A percentile compares a stretch with the other conserved stretches of the same genome.
Evolutionary conservation across 164 flowering plant genomes (phyloP).

Genomic region (Liquidambar formosana): DNA sequence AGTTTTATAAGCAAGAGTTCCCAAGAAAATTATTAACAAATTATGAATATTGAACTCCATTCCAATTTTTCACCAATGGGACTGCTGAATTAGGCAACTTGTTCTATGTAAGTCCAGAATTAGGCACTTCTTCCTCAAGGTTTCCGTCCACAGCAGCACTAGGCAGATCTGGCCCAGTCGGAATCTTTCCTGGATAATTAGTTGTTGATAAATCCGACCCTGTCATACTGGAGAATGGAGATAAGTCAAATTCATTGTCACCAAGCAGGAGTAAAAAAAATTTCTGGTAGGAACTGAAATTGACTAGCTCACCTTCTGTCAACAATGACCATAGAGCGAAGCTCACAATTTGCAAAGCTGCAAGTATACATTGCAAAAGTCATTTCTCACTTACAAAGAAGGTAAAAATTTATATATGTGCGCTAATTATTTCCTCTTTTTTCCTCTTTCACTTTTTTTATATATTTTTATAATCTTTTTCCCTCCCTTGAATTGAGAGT

Average conservation of each 20-base stretch:
- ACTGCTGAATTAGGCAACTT: neutral
- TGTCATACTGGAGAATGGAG: slow-evolving; percentile 35
- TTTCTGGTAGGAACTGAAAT: neutral
- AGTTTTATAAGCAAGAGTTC: no score
- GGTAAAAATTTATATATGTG: neutral
- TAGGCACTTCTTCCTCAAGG: slow-evolving; percentile 17
- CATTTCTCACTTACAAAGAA: neutral
- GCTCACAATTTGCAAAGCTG: slow-evolving; percentile 70
- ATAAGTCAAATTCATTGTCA: neutral
- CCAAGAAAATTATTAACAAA: neutral
- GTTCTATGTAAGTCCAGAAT: slow-evolving; percentile 9
- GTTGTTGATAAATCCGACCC: slow-evolving; percentile 63
- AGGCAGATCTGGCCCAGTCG: slow-evolving; percentile 60
- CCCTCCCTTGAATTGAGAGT: neutral
- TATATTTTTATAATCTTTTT: neutral
- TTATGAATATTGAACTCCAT: neutral
- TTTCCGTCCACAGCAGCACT: slow-evolving; percentile 49
- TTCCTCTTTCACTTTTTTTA: neutral
- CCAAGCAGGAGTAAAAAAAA: neutral
- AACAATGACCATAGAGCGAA: slow-evolving; percentile 57
- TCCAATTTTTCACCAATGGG: neutral
- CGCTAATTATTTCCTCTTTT: neutral
- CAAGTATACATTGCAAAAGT: slow-evolving; percentile 8
- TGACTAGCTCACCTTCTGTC: slow-evolving; percentile 45
- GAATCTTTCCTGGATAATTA: slow-evolving; percentile 78